Evolutionary conservation across 768 basidiomycete genomes (phyloP).

Genomic region (Boletus coccyginus): DNA sequence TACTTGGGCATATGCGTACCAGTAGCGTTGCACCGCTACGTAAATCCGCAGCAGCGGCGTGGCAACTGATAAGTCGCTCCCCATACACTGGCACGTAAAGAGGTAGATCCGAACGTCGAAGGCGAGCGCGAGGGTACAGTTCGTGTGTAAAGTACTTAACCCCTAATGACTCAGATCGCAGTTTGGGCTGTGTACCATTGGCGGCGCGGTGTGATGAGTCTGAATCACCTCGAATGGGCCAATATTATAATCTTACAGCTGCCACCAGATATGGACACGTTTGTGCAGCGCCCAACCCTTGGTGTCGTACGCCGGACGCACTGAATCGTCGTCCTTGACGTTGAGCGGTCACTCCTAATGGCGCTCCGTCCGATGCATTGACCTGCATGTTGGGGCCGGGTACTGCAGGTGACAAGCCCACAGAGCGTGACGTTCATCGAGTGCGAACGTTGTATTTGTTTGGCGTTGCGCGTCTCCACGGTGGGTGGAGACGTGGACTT

Average conservation of each 20-base stretch:
- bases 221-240: background rate
- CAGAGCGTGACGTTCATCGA: background rate
- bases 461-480: slow-evolving; percentile 2
- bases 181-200: slow-evolving; percentile 15
- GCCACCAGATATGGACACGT: slow-evolving; percentile 9
- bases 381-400: background rate
- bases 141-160: slow-evolving; percentile 59
- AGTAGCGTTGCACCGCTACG: slow-evolving; percentile 43
- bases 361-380: slow-evolving; percentile 12
- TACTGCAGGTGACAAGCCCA: background rate
- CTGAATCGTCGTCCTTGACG: background rate
- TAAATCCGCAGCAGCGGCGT: slow-evolving; percentile 53
- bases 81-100: slow-evolving; percentile 57
- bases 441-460: background rate
- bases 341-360: background rate
- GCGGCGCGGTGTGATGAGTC: slow-evolving; percentile 3
- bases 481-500: background rate
- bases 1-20: slow-evolving; percentile 24
- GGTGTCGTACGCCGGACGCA: background rate
- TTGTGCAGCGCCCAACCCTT: slow-evolving; percentile 5
- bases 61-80: slow-evolving; percentile 51
- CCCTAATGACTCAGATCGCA: slow-evolving; percentile 26
- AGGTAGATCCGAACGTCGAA: slow-evolving; percentile 46
- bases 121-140: slow-evolving; percentile 54
- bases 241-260: background rate